phyloP scores from a whole-genome alignment of 1,284 basidiomycete genomes.

The Stereum hirsutum region DNA sequence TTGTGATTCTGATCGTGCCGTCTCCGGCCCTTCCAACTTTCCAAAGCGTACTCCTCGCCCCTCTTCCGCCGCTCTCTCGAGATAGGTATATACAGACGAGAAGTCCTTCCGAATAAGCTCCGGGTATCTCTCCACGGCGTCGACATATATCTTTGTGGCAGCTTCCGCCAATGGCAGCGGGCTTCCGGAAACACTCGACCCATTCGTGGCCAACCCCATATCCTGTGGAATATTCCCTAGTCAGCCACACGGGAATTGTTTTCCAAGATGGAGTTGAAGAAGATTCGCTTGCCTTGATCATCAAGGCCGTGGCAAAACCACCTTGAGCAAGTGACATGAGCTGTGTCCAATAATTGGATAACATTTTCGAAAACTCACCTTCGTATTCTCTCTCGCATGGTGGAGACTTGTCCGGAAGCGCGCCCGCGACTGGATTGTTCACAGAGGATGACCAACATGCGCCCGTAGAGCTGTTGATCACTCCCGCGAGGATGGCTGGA shows the following conservation, averaged over 20 bases:
- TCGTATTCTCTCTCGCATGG: slow-evolving; percentile 81
- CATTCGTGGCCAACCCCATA: slow-evolving; percentile 66
- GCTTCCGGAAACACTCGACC: slow-evolving; percentile 40
- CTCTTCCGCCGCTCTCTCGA: slow-evolving; percentile 19
- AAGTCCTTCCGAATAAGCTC: slow-evolving; percentile 68
- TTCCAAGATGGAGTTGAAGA: background rate
- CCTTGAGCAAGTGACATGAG: no score
- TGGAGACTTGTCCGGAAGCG: slow-evolving; percentile 62
- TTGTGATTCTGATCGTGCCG: no score
- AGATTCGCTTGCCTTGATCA: slow-evolving; percentile 70
- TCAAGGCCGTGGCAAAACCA: slow-evolving; percentile 78
- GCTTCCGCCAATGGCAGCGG: slow-evolving; percentile 58
- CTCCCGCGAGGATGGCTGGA: slow-evolving; percentile 64
- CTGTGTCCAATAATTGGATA: no score
- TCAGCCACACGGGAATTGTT: no score
- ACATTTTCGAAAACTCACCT: slow-evolving; percentile 56
- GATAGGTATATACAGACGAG: slow-evolving; percentile 67
- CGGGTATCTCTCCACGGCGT: slow-evolving; percentile 42
- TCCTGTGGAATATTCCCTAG: no score
- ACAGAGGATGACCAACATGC: slow-evolving; percentile 77
- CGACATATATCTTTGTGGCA: slow-evolving; percentile 50
- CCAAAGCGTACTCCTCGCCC: slow-evolving; percentile 4
- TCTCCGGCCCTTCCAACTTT: background rate
- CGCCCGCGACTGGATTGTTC: slow-evolving; percentile 82
- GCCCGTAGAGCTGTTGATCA: slow-evolving; percentile 81